Evolutionary conservation across 176 grass and related monocot species (phyloP), one percentile per base, ranked within the genome.

Genomic region (Avena insularis): DNA sequence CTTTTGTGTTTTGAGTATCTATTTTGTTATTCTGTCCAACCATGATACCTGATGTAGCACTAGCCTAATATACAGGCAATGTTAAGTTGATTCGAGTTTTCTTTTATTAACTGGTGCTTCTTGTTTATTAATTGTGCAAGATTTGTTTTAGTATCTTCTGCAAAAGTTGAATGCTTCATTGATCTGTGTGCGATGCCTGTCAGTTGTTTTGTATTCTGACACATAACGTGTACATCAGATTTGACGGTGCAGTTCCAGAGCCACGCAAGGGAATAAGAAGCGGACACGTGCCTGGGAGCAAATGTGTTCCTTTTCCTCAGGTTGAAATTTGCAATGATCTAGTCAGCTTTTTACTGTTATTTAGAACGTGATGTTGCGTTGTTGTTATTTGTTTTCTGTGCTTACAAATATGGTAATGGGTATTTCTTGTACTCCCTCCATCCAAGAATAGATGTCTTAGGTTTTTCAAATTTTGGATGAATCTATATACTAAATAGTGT

Each of bases 201-300:
- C 59, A 48, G 14, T 71, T 29, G 80, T 82, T 86, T 85, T 33
- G 20, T 54, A 61, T 60, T 13, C 78, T 92, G 47, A 65, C 86
- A 86, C 88, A 17, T 47, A 90, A 78, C 45, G 82, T 88, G 61
- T 81, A 49, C 71, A 79, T 74, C 89, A 99, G 97, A 85, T 99
- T 99, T 92, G 94, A 99, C 66, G 97, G 94, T 70, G 66, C 54
- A 53, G 85, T 89, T 90, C 92, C 92, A n/a, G 97, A 99, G 88
- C 97, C 92, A 15, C 91, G 94, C 25, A 99, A 99, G 83, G 97
- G 97, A 71, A 90, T 99, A 80, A 92, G 90, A 91, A 78, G 89
- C 38, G 97, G 94, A 20, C 97, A 99, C 87, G 90, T 99, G 69
- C 97, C 97, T 78, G 92, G 94, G 56, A 99, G 92, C 82, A 99